Conservation (phyloP, 805 yeast genomes). For the Barnettozyma pratensis region DNA sequence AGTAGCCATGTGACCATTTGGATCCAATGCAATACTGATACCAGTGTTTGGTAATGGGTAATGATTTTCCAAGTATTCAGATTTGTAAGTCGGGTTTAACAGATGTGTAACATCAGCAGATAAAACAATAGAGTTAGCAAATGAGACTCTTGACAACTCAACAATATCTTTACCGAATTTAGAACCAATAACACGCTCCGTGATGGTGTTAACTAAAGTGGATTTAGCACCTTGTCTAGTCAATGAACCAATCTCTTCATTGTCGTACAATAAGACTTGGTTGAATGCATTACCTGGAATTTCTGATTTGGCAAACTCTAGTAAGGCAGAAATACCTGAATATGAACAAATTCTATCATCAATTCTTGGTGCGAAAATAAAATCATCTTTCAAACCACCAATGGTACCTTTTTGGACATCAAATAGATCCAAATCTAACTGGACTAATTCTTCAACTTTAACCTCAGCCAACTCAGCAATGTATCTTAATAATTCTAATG, state of each 20-base stretch:
- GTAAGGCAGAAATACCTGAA: slow-evolving; percentile 59
- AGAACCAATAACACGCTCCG: slow-evolving; percentile 45
- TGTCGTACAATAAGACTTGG: slow-evolving; percentile 64
- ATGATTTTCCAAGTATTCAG: slow-evolving; percentile 71
- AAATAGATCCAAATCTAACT: slow-evolving; percentile 71
- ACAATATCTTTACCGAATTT: slow-evolving; percentile 16
- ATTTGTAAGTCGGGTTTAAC: slow-evolving; percentile 69
- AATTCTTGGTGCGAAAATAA: slow-evolving; percentile 74
- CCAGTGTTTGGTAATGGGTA: slow-evolving; percentile 80
- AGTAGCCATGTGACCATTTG: slow-evolving; percentile 81
- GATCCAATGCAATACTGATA: slow-evolving; percentile 62
- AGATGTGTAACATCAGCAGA: slow-evolving; percentile 86
- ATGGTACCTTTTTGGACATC: slow-evolving; percentile 76
- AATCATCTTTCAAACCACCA: slow-evolving; percentile 76
- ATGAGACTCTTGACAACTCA: slow-evolving; percentile 34
- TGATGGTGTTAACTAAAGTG: slow-evolving; percentile 60
- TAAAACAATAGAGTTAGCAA: slow-evolving; percentile 71
- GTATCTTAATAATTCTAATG: slow-evolving; percentile 62
- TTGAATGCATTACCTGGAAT: slow-evolving; percentile 38
- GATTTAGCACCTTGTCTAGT: slow-evolving; percentile 82
- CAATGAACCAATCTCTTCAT: slow-evolving; percentile 81
- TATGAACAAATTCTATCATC: slow-evolving; percentile 82
- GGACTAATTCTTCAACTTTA: slow-evolving; percentile 55
- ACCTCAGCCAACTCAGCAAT: slow-evolving; percentile 58
- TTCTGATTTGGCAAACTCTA: slow-evolving; percentile 38